Base-by-base conservation (phyloP, 257 asterid genomes). In the Nicotiana tomentosiformis region DNA sequence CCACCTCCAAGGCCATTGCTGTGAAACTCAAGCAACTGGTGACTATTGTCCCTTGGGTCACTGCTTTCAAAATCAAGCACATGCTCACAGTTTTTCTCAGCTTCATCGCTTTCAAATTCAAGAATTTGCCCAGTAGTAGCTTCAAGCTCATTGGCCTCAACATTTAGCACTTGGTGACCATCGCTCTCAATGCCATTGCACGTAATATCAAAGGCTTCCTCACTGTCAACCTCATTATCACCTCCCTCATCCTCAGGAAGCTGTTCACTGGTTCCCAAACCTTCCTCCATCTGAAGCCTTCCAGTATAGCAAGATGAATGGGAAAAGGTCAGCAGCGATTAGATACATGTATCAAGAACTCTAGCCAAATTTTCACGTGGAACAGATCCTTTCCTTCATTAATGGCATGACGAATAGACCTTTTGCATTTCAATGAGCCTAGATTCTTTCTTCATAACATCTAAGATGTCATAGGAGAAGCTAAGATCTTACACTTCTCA, bases 281-380 rank as follows among this genome's bases (percentile, higher is more conserved):
- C 66, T 83, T 83, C 88, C 53, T 82, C 88, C 88, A 85, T 82
- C 78, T 85, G 83, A 79, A 82, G 80, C 62, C 62, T 74, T 74
- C 43, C 80, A 49, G 80, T 26, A 23, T 26, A 17, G 62, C 43
- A 49, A 74, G 62, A 74, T 74, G 62, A 49, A 51, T 7, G 62
- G 80, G 43, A 15, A 72, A 72, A 74, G 26, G 16, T 74, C 80
- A 74, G 80, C 62, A 74, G 32, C 62, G 15, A 49, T 26, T 17
- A 74, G 62, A 74, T 74, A 74, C 80, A 49, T 49, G 43, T 74
- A 26, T 74, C 62, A 49, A 20, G 80, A 72, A 49, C 62, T 74
- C 80, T 74, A 74, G 60, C 62, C 80, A 26, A 23, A 16, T 74
- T 74, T 49, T 23, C 62, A 74, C 5, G 23, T 74, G 80, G 64